Evolutionary conservation across 352 stramenopile species (phyloP), one percentile per base, ranked within the genome.

Genomic region (Pythium brassicae): DNA sequence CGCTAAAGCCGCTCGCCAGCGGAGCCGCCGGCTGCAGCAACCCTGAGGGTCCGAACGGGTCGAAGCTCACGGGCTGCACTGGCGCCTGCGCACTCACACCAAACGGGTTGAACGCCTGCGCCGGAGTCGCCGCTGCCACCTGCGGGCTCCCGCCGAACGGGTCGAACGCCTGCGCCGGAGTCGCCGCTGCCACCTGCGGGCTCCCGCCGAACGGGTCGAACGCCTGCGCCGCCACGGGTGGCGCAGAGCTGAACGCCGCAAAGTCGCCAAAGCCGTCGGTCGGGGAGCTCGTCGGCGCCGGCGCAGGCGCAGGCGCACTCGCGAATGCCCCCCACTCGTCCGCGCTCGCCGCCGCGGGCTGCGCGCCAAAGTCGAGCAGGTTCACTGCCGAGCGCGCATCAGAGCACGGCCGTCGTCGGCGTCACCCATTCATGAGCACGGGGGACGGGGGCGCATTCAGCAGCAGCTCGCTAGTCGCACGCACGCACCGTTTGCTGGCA

Each of bases 251-350:
- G 35, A 81, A 76, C 25, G 73, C 66, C 10, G 62, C 73, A 62
- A 86, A 88, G 5, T 63, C 78, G 23, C 62, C 58, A 57, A 74
- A 74, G 4, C 62, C 79, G 53, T 81, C 73, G 45, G 60, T 75
- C 11, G 65, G 59, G 5, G 32, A 10, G 32, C 32, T n/a, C n/a
- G n/a, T n/a, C n/a, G n/a, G 32, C 8, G 32, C 1, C 25, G 27
- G 59, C 0, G 39, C 25, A 11, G 56, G 23, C 22, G 61, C 46
- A 20, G 65, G 65, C n/a, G 68, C 65, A 51, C 59, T 72, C 2
- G 56, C 53, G 50, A 80, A 80, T 17, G 63, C 68, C 8, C 65
- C 68, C 52, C 66, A 78, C 9, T 46, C 50, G 10, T 56, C 51
- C 0, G 35, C 53, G 7, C 35, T 47, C 14, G 56, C 32, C 12